These are phyloP conservation scores for Phytophthora constricta DNA, from an alignment of 352 stramenopile genomes.

Conservation along the genomic window DNA sequence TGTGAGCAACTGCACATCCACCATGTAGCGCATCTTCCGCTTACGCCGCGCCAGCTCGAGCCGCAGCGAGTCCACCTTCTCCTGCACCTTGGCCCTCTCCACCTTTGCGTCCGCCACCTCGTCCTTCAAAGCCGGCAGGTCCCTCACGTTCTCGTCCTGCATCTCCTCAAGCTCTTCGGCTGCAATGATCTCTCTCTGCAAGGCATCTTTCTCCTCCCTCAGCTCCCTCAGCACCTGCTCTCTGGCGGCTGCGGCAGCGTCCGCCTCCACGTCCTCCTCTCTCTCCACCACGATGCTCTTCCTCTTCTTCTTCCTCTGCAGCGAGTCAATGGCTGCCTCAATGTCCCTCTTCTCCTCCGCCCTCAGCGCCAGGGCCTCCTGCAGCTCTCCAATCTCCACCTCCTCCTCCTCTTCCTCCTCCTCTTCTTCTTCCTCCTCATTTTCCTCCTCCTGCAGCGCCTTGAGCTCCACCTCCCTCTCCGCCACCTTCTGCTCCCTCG, in stretches of 20 bases:
- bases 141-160: constrained; percentile 39
- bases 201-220: constrained; percentile 48
- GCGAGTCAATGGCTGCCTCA: constrained; percentile 55
- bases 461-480: constrained; percentile 63
- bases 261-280: constrained; percentile 24
- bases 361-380: constrained; percentile 55
- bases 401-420: constrained; percentile 30
- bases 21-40: constrained; percentile 71
- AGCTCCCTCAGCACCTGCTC: constrained; percentile 48
- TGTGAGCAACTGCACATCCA: constrained; percentile 64
- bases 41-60: constrained; percentile 54
- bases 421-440: constrained; percentile 22
- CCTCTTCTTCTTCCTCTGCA: constrained; percentile 51
- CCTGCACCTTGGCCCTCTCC: constrained; percentile 28
- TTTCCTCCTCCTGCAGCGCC: constrained; percentile 44
- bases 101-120: constrained; percentile 38
- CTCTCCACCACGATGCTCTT: constrained; percentile 9
- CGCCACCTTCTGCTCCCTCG: constrained; percentile 49
- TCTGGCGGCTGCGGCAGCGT: constrained; percentile 21
- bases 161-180: constrained; percentile 50
- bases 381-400: constrained; percentile 37
- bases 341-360: constrained; percentile 71
- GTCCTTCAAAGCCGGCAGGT: constrained; percentile 48
- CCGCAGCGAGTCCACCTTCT: constrained; percentile 47
- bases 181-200: constrained; percentile 55